Conservation (phyloP, 345 rosid species). For the Nephelium lappaceum region DNA sequence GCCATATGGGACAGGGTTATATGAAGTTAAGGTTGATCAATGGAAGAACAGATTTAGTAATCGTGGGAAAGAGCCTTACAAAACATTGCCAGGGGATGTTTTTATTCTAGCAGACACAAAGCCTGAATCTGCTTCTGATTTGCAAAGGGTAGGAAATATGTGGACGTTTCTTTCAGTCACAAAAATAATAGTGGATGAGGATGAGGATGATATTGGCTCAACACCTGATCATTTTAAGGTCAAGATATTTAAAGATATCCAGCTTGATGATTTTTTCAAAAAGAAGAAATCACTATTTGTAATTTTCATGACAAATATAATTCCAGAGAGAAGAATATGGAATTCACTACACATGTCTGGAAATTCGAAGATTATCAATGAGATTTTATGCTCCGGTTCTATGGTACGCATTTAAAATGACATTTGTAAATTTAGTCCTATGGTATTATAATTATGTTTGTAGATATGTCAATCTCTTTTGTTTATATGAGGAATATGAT, state of each 20-base stretch:
- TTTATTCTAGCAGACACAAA: no score
- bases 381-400: conserved; percentile 27
- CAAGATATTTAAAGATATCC: conserved; percentile 7
- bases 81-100: no score
- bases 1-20: no score
- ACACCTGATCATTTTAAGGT: conserved; percentile 27
- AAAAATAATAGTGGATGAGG: neutral
- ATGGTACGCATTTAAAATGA: conserved; percentile 35
- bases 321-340: conserved; percentile 46
- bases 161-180: conserved; percentile 30
- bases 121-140: no score
- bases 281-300: conserved; percentile 25
- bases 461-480: neutral
- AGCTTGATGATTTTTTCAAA: neutral
- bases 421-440: no score
- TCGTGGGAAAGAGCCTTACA: no score
- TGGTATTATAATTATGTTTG: neutral
- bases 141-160: no score
- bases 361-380: conserved; percentile 31
- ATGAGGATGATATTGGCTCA: neutral
- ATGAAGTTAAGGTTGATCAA: no score
- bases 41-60: no score
- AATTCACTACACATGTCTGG: conserved; percentile 30
- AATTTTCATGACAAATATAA: conserved; percentile 32
- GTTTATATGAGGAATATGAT: neutral